These are phyloP conservation scores for Hymenoscyphus repandus DNA, from an alignment of 2,329 filamentous ascomycete genomes.

Conservation along the genomic window DNA sequence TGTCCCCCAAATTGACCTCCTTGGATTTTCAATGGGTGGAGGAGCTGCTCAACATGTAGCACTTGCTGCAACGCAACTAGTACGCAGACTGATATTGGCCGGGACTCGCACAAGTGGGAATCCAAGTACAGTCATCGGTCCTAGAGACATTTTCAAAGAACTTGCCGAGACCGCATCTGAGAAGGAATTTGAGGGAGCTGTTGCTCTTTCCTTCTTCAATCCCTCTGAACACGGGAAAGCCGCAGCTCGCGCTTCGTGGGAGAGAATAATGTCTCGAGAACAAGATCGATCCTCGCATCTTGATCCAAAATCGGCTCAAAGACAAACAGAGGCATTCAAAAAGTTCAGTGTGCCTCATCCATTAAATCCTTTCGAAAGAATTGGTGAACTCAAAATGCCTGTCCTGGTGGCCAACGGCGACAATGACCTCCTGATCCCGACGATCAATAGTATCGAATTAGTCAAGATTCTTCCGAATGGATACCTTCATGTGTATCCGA, in stretches of 20 bases:
- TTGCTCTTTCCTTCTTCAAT: constrained; percentile 34
- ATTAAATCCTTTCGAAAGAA: constrained; percentile 20
- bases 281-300: constrained; percentile 12
- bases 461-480: constrained; percentile 9
- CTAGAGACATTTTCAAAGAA: constrained; percentile 31
- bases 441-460: constrained; percentile 15
- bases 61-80: constrained; percentile 24
- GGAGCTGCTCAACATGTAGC: constrained; percentile 30
- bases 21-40: constrained; percentile 37
- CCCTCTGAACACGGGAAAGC: constrained; percentile 29
- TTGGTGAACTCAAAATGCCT: constrained; percentile 27
- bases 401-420: constrained; percentile 29
- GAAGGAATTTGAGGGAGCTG: constrained; percentile 33
- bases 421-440: constrained; percentile 18
- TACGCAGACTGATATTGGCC: constrained; percentile 30
- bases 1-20: constrained; percentile 30
- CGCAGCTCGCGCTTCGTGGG: constrained; percentile 33
- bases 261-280: constrained; percentile 23
- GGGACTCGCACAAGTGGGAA: constrained; percentile 23
- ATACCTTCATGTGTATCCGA: constrained; percentile 16
- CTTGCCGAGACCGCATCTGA: constrained; percentile 25
- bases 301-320: constrained; percentile 6
- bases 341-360: constrained; percentile 8
- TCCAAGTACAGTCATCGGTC: constrained; percentile 26
- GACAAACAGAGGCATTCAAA: constrained; percentile 13